Evolutionary conservation across 106 monocot species (phyloP).

Genomic region (Dendrobium chrysotoxum): DNA sequence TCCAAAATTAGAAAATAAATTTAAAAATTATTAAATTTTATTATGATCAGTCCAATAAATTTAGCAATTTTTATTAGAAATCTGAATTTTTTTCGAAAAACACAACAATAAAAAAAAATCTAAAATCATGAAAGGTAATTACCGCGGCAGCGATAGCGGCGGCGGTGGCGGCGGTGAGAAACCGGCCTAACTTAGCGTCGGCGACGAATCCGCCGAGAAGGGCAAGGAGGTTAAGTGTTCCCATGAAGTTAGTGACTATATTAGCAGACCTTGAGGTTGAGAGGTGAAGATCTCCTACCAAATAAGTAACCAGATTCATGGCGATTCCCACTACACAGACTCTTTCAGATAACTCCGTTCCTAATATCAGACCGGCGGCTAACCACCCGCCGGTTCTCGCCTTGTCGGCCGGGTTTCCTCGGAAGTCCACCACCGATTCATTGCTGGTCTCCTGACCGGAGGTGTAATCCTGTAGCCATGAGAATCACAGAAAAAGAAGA

Average conservation of each 20-base stretch:
- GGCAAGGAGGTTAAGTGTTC: slow-evolving; percentile 67
- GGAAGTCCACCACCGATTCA: slow-evolving; percentile 32
- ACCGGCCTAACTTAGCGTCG: slow-evolving; percentile 82
- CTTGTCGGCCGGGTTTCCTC: slow-evolving; percentile 55
- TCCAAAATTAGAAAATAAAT: too few relatives aligned
- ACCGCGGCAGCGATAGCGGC: slow-evolving; percentile 37
- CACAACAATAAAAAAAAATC: too few relatives aligned
- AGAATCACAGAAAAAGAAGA: neutral
- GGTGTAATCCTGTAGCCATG: neutral
- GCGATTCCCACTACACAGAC: slow-evolving; percentile 71
- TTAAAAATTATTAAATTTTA: too few relatives aligned
- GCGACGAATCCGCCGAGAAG: slow-evolving; percentile 65
- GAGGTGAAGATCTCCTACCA: slow-evolving; percentile 65
- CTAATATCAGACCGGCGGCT: slow-evolving; percentile 64
- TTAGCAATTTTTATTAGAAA: too few relatives aligned
- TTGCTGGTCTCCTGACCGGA: neutral
- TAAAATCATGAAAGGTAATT: too few relatives aligned
- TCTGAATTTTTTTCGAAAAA: too few relatives aligned
- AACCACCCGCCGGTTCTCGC: slow-evolving; percentile 77
- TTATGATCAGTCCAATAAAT: too few relatives aligned
- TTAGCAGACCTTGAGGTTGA: slow-evolving; percentile 56
- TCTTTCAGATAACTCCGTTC: slow-evolving; percentile 63
- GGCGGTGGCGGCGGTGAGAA: slow-evolving; percentile 49
- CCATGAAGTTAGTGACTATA: slow-evolving; percentile 86
- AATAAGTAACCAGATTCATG: slow-evolving; percentile 80